Evolutionary conservation across 2,329 filamentous ascomycete genomes (phyloP), one percentile per base, ranked within the genome.

Genomic region (Pseudocercospora fuligena): DNA sequence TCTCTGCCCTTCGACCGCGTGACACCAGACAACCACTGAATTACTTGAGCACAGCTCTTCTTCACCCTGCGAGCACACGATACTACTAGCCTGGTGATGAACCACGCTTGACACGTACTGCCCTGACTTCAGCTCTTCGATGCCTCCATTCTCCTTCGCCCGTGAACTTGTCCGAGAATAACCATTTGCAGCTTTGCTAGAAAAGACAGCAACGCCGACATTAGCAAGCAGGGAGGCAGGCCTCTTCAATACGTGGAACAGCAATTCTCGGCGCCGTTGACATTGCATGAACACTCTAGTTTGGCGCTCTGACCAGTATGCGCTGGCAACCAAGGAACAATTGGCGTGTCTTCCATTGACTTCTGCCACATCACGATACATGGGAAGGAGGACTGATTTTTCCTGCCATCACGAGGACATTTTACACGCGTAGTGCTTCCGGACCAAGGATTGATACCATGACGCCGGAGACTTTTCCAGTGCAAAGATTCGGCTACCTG

Each of bases 171-270:
- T 54, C 21, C 25, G 25, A 29, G 51, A 54, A 14, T 54, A 27
- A n/a, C 21, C 51, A 29, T 27, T 25, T 29, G 16, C 25, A 54
- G 46, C 46, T 49, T 23, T 21, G 46, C 46, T 49, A 25, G 23
- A 49, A 49, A 47, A 11, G 23, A 49, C 46, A 49, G n/a, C 46
- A 49, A 25, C 46, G 9, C 46, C 46, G 46, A 49, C 46, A 21
- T 25, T n/a, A 31, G 27, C 54, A 36, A 58, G 54, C 54, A 33
- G 54, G 27, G 31, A 36, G 40, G 54, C 54, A 33, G 54, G 54
- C 54, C 54, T 40, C 29, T 58, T 21, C 19, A 40, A 58, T 40
- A 58, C 54, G 54, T 58, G 54, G 54, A 56, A 56, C 51, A 56
- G 23, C 51, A 14, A 31, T 33, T 25, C 16, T 56, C 51, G 25